Conservation (phyloP, 2,329 filamentous ascomycete genomes). For the Cercospora berteroae region DNA sequence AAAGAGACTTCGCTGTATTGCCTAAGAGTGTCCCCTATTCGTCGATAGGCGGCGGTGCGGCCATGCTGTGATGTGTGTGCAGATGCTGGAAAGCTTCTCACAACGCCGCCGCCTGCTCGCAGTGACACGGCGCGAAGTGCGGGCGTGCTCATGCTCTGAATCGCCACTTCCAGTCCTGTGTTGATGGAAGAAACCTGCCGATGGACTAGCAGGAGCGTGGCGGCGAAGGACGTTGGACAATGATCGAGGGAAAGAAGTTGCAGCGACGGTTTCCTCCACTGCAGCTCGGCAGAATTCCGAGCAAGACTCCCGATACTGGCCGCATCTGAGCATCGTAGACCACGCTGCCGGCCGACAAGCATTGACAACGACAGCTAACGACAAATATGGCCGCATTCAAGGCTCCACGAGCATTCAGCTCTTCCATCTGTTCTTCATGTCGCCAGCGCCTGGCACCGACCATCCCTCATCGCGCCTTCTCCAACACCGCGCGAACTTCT, state of each 20-base stretch:
- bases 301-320: constrained; percentile 2
- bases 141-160: constrained; percentile 47
- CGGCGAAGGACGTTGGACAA: background rate
- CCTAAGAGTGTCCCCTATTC: constrained; percentile 40
- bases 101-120: constrained; percentile 42
- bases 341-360: background rate
- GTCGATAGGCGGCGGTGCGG: constrained; percentile 49
- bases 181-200: constrained; percentile 9
- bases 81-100: constrained; percentile 40
- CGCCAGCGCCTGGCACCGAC: constrained; percentile 32
- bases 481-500: constrained; percentile 29
- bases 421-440: constrained; percentile 41
- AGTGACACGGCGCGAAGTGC: constrained; percentile 41
- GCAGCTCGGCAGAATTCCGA: background rate
- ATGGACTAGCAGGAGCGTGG: constrained; percentile 11
- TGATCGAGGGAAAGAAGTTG: background rate
- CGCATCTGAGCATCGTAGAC: background rate
- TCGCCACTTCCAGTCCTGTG: background rate
- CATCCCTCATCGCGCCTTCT: constrained; percentile 37
- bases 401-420: constrained; percentile 32
- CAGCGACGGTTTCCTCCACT: constrained; percentile 2
- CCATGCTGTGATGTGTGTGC: constrained; percentile 43
- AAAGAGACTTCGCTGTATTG: constrained; percentile 34
- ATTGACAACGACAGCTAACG: background rate
- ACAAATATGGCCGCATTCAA: constrained; percentile 26